Evolutionary conservation across 2,329 filamentous ascomycete species (phyloP).

Genomic region (Neonectria coccinea): DNA sequence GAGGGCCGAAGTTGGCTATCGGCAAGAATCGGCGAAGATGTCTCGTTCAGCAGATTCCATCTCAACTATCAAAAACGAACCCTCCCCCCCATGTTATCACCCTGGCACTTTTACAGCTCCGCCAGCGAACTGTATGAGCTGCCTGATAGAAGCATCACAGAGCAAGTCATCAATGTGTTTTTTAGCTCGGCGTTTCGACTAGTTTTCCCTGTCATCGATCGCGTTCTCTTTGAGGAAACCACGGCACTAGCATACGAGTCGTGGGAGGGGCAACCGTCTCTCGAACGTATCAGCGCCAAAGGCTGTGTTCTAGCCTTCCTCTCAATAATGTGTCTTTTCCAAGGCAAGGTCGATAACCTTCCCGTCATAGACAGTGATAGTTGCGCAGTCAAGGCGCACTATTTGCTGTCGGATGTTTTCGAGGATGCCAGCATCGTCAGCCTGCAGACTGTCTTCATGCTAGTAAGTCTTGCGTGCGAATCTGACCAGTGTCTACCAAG

Average conservation of each 20-base stretch:
- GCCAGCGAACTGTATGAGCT: conserved; percentile 28
- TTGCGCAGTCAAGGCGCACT: conserved; percentile 55
- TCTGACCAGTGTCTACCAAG: not conserved
- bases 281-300: conserved; percentile 52
- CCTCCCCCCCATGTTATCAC: conserved; percentile 11
- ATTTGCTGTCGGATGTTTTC: conserved; percentile 56
- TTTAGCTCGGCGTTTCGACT: conserved; percentile 52
- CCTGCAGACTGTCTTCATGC: conserved; percentile 59
- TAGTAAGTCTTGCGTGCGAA: conserved; percentile 53
- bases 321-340: conserved; percentile 49
- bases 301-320: conserved; percentile 64
- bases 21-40: not conserved
- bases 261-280: conserved; percentile 19
- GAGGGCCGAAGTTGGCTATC: not conserved
- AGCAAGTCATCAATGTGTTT: conserved; percentile 41
- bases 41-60: not conserved
- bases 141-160: conserved; percentile 43
- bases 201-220: conserved; percentile 63
- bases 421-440: conserved; percentile 58
- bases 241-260: conserved; percentile 58
- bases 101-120: conserved; percentile 10
- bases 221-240: conserved; percentile 58
- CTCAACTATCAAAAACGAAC: not conserved
- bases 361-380: conserved; percentile 54
- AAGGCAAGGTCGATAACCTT: conserved; percentile 21